Percentiles rank a stretch among this genome's conserved stretches.
Evolutionary conservation across 108 stramenopile genomes (phyloP).

Genomic region (Schizochytrium sp.): DNA sequence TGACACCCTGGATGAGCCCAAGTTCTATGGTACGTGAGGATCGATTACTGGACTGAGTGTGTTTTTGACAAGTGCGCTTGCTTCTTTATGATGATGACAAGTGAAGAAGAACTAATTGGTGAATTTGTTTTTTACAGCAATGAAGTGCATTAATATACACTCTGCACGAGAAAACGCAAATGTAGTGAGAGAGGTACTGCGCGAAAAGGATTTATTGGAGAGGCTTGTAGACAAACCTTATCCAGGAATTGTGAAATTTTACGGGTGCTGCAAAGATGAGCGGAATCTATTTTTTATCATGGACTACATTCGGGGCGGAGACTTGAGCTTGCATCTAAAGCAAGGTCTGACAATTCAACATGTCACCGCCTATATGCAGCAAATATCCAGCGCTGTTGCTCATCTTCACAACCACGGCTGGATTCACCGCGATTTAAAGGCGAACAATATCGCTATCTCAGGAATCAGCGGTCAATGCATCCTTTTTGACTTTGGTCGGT

Average conservation of each 20-base stretch:
- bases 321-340: neutral
- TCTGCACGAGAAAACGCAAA: neutral
- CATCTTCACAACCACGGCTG: neutral
- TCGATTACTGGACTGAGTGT: neutral
- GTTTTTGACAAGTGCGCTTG: neutral
- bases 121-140: neutral
- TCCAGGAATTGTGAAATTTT: neutral
- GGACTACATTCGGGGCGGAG: neutral
- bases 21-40: neutral
- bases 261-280: constrained; percentile 43
- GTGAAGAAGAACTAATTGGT: neutral
- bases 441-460: constrained; percentile 21
- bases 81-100: neutral
- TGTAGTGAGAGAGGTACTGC: neutral
- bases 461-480: neutral
- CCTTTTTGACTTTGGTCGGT: constrained; percentile 33
- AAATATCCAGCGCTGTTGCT: neutral
- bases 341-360: neutral
- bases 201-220: constrained; percentile 31
- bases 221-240: neutral
- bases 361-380: neutral
- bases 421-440: constrained; percentile 39
- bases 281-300: neutral
- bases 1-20: neutral
- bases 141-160: constrained; percentile 8